Conservation (phyloP, 257 asterid genomes). For the Solanum lycopersicoides region DNA sequence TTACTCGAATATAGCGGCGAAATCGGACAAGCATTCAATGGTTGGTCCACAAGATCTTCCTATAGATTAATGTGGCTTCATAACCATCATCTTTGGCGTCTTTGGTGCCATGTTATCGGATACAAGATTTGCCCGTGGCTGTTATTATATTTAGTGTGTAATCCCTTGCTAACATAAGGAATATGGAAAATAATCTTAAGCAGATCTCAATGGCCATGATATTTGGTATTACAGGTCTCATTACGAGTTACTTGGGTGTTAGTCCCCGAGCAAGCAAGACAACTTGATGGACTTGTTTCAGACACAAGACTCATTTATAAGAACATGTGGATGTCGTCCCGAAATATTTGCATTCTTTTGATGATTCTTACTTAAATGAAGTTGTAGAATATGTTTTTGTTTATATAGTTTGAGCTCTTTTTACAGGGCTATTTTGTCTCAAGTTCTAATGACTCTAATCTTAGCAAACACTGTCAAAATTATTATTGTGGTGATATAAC, state of each 20-base stretch:
- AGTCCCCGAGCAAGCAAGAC: background rate
- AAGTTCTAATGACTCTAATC: too few species aligned
- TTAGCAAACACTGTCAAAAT: too few species aligned
- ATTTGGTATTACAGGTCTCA: constrained; percentile 14
- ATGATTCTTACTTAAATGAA: background rate
- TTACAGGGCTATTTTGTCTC: too few species aligned
- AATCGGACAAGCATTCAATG: background rate
- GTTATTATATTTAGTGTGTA: constrained; percentile 83
- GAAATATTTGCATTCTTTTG: background rate
- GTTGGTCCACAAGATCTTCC: constrained; percentile 64
- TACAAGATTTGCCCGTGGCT: constrained; percentile 87
- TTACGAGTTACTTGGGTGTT: background rate
- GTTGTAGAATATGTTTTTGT: background rate
- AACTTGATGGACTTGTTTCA: background rate
- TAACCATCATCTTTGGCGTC: constrained; percentile 31
- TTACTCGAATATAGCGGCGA: background rate
- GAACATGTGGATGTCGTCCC: background rate
- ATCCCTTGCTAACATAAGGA: constrained; percentile 87
- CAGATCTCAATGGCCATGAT: constrained; percentile 99
- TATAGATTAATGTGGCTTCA: constrained; percentile 44
- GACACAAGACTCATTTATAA: background rate
- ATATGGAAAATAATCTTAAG: constrained; percentile 80
- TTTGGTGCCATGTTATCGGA: constrained; percentile 61
- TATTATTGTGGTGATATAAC: background rate
- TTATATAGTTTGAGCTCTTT: background rate